phyloP scores from a whole-genome alignment of 441 rosid genomes.

The Erodium chrysanthum region DNA sequence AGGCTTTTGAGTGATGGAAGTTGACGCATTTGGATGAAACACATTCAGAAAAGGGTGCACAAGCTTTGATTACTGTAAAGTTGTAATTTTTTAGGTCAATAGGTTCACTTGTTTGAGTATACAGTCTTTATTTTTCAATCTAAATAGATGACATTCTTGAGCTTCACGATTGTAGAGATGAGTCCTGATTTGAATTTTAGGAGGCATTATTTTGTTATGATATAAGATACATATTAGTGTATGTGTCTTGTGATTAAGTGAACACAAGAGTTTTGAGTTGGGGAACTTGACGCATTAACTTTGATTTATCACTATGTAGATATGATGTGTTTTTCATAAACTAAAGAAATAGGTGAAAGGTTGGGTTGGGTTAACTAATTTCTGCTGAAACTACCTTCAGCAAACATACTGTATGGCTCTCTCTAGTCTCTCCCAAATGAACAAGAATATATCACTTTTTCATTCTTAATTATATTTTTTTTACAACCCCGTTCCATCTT shows the following conservation, averaged over 20 bases:
- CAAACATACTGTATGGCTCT: background rate
- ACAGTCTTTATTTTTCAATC: background rate
- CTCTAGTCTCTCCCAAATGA: background rate
- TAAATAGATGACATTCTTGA: background rate
- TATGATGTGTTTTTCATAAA: background rate
- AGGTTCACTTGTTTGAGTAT: background rate
- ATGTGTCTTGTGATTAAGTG: background rate
- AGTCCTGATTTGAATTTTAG: background rate
- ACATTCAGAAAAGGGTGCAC: background rate
- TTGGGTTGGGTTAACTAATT: background rate
- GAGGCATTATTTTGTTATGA: background rate
- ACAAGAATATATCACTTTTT: background rate
- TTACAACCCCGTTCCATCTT: background rate
- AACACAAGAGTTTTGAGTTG: background rate
- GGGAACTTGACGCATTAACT: background rate
- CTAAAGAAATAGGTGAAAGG: background rate
- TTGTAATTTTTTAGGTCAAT: background rate
- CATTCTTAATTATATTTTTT: background rate
- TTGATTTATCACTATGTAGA: background rate
- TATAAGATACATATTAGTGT: background rate
- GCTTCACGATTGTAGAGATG: background rate
- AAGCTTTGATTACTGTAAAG: background rate
- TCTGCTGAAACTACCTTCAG: background rate
- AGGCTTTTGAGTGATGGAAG: background rate
- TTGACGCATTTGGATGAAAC: background rate